A percentile compares a stretch with the other conserved stretches of the same genome.
Evolutionary conservation across 352 stramenopile genomes (phyloP).

Genomic region (Globisporangium sylvaticum): DNA sequence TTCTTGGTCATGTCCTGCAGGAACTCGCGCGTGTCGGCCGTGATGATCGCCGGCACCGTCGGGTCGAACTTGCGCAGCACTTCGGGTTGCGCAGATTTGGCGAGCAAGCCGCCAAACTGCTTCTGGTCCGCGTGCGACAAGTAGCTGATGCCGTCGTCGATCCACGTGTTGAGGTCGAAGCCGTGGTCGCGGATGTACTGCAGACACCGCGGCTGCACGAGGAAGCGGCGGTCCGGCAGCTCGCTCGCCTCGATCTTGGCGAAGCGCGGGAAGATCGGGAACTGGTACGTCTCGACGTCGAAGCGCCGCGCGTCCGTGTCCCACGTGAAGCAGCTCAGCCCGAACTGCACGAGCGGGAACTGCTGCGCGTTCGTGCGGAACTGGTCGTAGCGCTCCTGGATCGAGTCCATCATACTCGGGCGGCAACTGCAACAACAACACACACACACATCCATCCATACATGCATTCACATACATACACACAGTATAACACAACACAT

Average conservation of each 20-base stretch:
- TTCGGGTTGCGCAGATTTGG: conserved; percentile 26
- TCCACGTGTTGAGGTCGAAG: conserved; percentile 77
- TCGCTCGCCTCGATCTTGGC: conserved; percentile 23
- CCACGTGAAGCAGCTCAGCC: conserved; percentile 68
- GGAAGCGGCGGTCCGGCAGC: conserved; percentile 52
- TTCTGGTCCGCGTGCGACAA: conserved; percentile 60
- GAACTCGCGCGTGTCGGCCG: conserved; percentile 41
- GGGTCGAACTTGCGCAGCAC: conserved; percentile 37
- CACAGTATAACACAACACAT: background rate
- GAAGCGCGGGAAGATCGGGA: conserved; percentile 67
- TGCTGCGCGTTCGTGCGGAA: conserved; percentile 45
- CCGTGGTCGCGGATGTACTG: conserved; percentile 74
- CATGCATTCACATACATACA: background rate
- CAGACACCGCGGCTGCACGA: conserved; percentile 69
- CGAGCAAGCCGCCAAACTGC: conserved; percentile 19
- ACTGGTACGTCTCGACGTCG: conserved; percentile 62
- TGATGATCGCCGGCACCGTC: conserved; percentile 27
- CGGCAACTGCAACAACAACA: conserved; percentile 22
- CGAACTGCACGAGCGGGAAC: conserved; percentile 76
- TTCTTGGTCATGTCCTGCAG: conserved; percentile 31
- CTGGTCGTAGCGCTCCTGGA: conserved; percentile 63
- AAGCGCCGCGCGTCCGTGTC: conserved; percentile 34
- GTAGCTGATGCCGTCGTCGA: conserved; percentile 68
- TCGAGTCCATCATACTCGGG: conserved; percentile 68
- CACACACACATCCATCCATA: background rate